A percentile compares a stretch with the other conserved stretches of the same genome.
Evolutionary conservation across 2,329 filamentous ascomycete genomes (phyloP).

Genomic region (Calonectria honghensis): DNA sequence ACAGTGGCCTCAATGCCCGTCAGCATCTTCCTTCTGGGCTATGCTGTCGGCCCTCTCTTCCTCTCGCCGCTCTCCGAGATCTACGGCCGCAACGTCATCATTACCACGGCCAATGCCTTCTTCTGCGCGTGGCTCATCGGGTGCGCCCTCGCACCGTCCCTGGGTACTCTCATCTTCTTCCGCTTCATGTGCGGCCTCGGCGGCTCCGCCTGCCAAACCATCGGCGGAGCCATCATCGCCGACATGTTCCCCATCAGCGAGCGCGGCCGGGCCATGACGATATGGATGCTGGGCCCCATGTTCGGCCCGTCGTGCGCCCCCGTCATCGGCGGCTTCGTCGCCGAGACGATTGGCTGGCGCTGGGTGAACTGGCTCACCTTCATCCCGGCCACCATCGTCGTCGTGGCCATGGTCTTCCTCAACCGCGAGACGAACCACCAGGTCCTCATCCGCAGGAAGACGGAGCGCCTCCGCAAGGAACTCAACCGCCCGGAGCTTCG

Average conservation of each 20-base stretch:
- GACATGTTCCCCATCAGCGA: slow-evolving; percentile 71
- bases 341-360: slow-evolving; percentile 70
- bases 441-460: slow-evolving; percentile 71
- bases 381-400: slow-evolving; percentile 61
- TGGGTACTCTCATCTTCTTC: slow-evolving; percentile 75
- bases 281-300: slow-evolving; percentile 75
- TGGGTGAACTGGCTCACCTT: slow-evolving; percentile 73
- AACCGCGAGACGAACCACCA: slow-evolving; percentile 65
- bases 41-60: slow-evolving; percentile 74
- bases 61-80: slow-evolving; percentile 78
- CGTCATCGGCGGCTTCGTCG: slow-evolving; percentile 69
- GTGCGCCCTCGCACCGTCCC: slow-evolving; percentile 74
- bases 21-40: slow-evolving; percentile 77
- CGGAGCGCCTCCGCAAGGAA: slow-evolving; percentile 65
- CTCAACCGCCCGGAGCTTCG: slow-evolving; percentile 64
- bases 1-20: slow-evolving; percentile 71
- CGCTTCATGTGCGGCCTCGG: slow-evolving; percentile 76
- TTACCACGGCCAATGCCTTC: slow-evolving; percentile 74
- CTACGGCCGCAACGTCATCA: slow-evolving; percentile 76
- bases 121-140: slow-evolving; percentile 80
- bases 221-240: slow-evolving; percentile 73
- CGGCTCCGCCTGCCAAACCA: slow-evolving; percentile 72
- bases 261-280: slow-evolving; percentile 68
- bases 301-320: slow-evolving; percentile 72
- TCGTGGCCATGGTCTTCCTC: slow-evolving; percentile 53